A percentile compares a stretch with the other conserved stretches of the same genome.
phyloP scores from a whole-genome alignment of 805 yeast species.

The Blastobotrys americana region DNA sequence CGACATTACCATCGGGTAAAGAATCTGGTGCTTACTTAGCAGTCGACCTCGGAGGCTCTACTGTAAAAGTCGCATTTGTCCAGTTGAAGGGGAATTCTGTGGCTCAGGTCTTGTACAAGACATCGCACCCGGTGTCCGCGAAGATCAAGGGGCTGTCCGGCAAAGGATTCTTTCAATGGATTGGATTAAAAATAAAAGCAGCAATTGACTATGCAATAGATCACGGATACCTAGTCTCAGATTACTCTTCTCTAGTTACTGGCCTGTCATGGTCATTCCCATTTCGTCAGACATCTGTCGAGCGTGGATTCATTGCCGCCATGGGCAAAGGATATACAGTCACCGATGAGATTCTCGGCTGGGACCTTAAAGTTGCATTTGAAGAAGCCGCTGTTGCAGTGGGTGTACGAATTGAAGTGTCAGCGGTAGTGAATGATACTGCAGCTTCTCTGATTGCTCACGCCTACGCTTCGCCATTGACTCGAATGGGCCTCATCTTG shows the following conservation, averaged over 20 bases:
- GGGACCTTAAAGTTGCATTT: slow-evolving; percentile 64
- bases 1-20: slow-evolving; percentile 67
- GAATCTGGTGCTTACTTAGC: slow-evolving; percentile 73
- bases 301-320: slow-evolving; percentile 22
- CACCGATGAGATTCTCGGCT: slow-evolving; percentile 57
- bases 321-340: slow-evolving; percentile 73
- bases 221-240: slow-evolving; percentile 4
- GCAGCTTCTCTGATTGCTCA: slow-evolving; percentile 79
- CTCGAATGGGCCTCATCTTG: slow-evolving; percentile 76
- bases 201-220: slow-evolving; percentile 13
- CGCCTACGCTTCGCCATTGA: slow-evolving; percentile 47
- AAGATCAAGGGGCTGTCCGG: slow-evolving; percentile 25
- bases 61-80: slow-evolving; percentile 83
- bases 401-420: slow-evolving; percentile 49
- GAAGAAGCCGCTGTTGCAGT: slow-evolving; percentile 53
- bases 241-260: slow-evolving; percentile 12
- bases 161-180: slow-evolving; percentile 28
- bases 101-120: slow-evolving; percentile 15
- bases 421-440: slow-evolving; percentile 84
- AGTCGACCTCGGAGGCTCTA: slow-evolving; percentile 89
- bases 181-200: slow-evolving; percentile 22
- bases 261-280: slow-evolving; percentile 34
- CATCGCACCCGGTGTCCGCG: slow-evolving; percentile 18
- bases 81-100: slow-evolving; percentile 43
- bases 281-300: slow-evolving; percentile 20